phyloP scores from a whole-genome alignment of 441 rosid genomes.

The Euphorbia celastroides region DNA sequence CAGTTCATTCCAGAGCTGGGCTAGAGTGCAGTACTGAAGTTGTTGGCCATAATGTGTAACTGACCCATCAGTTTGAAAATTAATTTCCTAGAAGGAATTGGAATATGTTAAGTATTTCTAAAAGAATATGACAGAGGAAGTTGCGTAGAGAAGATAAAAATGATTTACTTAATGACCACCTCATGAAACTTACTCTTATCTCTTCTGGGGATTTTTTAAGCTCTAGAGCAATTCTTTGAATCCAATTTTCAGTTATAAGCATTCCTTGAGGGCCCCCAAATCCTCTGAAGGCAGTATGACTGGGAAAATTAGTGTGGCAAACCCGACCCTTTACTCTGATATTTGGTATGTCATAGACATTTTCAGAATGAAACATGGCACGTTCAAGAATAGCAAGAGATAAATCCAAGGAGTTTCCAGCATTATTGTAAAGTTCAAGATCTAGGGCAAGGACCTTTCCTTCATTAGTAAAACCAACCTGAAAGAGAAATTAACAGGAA shows the following conservation, averaged over 20 bases:
- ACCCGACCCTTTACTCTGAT: conserved; percentile 66
- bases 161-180: conserved; percentile 12
- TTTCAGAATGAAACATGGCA: conserved; percentile 91
- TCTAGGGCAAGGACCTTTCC: conserved; percentile 86
- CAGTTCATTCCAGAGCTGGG: conserved; percentile 70
- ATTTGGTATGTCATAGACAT: conserved; percentile 88
- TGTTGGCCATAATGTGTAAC: conserved; percentile 70
- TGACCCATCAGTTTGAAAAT: conserved; percentile 91
- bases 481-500: conserved; percentile 16
- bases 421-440: conserved; percentile 83
- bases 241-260: conserved; percentile 97
- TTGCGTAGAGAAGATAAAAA: neutral
- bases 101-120: conserved; percentile 8
- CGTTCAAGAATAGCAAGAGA: conserved; percentile 81
- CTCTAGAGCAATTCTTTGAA: conserved; percentile 77
- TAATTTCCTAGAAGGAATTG: conserved; percentile 53
- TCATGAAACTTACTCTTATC: conserved; percentile 50
- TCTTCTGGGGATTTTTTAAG: conserved; percentile 79
- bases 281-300: conserved; percentile 95
- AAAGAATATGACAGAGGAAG: no score
- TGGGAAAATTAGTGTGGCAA: conserved; percentile 87
- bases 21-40: conserved; percentile 64
- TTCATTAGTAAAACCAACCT: conserved; percentile 88
- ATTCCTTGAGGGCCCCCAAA: conserved; percentile 98
- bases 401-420: conserved; percentile 87